Base-by-base conservation (phyloP, 2,329 filamentous ascomycete genomes). In the Shiraia bambusicola region DNA sequence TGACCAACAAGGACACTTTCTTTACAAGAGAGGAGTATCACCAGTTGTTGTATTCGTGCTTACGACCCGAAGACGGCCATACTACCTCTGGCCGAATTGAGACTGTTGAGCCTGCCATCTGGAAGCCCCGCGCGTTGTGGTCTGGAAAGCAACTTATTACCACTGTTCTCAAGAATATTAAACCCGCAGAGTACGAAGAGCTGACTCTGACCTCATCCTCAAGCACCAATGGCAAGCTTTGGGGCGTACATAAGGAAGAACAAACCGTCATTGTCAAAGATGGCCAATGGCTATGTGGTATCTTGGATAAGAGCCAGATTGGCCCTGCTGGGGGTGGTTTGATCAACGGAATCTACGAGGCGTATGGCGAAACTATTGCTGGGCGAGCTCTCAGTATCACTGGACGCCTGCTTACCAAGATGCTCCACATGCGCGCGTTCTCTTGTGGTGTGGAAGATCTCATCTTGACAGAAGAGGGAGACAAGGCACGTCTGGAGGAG, bases 381-480 rank as follows among this genome's bases (percentile, higher is more conserved):
- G 92, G 93, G 25, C 89, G 88, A 63, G 75, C 95, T 8, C 80
- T 98, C 39, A 94, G 90, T 74, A 86, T 92, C 55, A 77, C 98
- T 40, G 93, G 93, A 39, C 83, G 93, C 42, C 77, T 98, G 17
- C 73, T 98, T 50, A 98, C 93, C 0, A 86, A 91, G 59, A 86
- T 91, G 52, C 77, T 97, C 47, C 88, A 93, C 63, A 95, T 96
- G 84, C 81, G 91, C 37, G 93, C 92, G 2, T 97, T 97, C 67
- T 93, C 88, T 52, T 98, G 93, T 68, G 94, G 94, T 65, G 95
- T 98, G 70, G 92, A 98, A 60, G 94, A 98, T 75, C 76, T 98
- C 44, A 82, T 87, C 43, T 80, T 98, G 37, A 97, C 92, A 0
- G 75, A 80, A 1, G 75, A 87, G 49, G 92, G 93, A 38, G 90